Conservation (phyloP, 2,329 filamentous ascomycete species). For the Aschersonia sp. region DNA sequence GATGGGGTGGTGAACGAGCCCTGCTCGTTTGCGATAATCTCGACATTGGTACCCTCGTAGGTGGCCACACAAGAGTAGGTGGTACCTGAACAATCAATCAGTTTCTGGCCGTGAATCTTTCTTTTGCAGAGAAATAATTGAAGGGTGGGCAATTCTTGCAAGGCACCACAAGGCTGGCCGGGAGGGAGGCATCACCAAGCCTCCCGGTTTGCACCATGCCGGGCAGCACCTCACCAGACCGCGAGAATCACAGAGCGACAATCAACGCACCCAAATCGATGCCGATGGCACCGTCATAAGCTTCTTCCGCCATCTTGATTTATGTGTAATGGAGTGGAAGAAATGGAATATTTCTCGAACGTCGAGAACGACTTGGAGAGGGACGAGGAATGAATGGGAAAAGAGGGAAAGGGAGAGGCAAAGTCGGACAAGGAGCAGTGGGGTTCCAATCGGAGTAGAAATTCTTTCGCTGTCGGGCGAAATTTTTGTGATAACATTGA, state of each 20-base stretch:
- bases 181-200: neutral
- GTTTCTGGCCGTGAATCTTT: neutral
- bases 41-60: slow-evolving; percentile 98
- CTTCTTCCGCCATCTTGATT: slow-evolving; percentile 81
- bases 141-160: neutral
- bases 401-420: slow-evolving; percentile 10
- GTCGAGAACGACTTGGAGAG: slow-evolving; percentile 7
- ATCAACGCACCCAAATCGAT: slow-evolving; percentile 84
- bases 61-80: slow-evolving; percentile 99
- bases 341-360: slow-evolving; percentile 3
- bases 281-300: slow-evolving; percentile 99
- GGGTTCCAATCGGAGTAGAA: slow-evolving; percentile 22
- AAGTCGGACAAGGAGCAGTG: slow-evolving; percentile 14
- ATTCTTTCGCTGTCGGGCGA: slow-evolving; percentile 16
- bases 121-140: neutral
- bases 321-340: slow-evolving; percentile 13
- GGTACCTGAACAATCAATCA: slow-evolving; percentile 52
- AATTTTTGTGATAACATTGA: slow-evolving; percentile 10
- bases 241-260: neutral
- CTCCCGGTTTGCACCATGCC: too few relatives aligned
- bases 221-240: too few relatives aligned
- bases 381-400: slow-evolving; percentile 8
- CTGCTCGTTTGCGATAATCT: slow-evolving; percentile 99
- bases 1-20: slow-evolving; percentile 97
- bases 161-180: neutral